These are phyloP conservation scores for Hylodesmum podocarpum DNA, from an alignment of 306 rosid genomes.

Conservation along the genomic window DNA sequence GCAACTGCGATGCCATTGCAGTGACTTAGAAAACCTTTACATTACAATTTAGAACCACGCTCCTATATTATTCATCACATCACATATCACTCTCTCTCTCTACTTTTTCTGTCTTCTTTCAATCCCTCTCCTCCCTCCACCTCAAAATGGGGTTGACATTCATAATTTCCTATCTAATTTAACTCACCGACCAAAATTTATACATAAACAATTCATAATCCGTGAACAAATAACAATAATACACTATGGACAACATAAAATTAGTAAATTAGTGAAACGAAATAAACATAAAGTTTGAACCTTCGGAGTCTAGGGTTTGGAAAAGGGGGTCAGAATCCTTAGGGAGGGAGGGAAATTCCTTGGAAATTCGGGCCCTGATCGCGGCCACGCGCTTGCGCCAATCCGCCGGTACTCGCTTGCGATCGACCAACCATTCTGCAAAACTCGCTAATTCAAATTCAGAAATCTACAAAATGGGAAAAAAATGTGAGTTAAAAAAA, in stretches of 20 bases:
- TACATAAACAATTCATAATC: background rate
- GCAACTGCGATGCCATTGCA: too few relatives aligned
- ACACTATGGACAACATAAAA: background rate
- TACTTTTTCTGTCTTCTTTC: too few relatives aligned
- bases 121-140: too few relatives aligned
- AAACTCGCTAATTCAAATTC: conserved; percentile 20
- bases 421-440: conserved; percentile 93
- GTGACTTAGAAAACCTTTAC: too few relatives aligned
- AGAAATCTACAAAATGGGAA: background rate
- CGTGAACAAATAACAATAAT: background rate
- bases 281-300: conserved; percentile 27
- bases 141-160: too few relatives aligned
- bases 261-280: too few relatives aligned
- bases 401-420: conserved; percentile 82
- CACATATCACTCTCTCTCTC: too few relatives aligned
- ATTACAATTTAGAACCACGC: too few relatives aligned
- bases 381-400: conserved; percentile 85
- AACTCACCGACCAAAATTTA: background rate
- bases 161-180: background rate
- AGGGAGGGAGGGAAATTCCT: conserved; percentile 74
- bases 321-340: conserved; percentile 73
- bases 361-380: conserved; percentile 66
- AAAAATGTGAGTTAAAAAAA: background rate
- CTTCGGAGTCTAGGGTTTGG: conserved; percentile 71
- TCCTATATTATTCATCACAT: too few relatives aligned